Evolutionary conservation across 768 basidiomycete species (phyloP).

Genomic region (Rhizopogon vulgaris): DNA sequence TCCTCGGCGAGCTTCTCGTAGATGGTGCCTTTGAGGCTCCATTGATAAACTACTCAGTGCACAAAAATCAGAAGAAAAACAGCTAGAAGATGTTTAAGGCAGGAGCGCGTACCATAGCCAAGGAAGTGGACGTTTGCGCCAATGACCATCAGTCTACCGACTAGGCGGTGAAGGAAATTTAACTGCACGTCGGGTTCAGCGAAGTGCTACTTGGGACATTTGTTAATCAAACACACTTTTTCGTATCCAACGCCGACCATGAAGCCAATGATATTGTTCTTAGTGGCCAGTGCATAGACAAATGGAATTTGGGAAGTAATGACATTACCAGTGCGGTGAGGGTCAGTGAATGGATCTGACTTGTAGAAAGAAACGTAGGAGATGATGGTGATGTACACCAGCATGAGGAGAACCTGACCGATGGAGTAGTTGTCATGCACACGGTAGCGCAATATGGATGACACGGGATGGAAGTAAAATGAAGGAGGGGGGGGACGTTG

Average conservation of each 20-base stretch:
- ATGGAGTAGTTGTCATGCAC: slow-evolving; percentile 30
- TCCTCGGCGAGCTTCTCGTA: slow-evolving; percentile 4
- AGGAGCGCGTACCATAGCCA: slow-evolving; percentile 30
- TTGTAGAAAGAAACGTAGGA: slow-evolving; percentile 30
- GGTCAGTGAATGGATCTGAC: slow-evolving; percentile 29
- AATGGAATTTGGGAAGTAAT: slow-evolving; percentile 41
- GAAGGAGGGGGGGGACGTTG: slow-evolving; percentile 14
- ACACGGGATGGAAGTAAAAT: slow-evolving; percentile 26
- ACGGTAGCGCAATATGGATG: slow-evolving; percentile 25
- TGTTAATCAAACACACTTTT: slow-evolving; percentile 26
- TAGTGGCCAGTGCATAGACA: slow-evolving; percentile 39
- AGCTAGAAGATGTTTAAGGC: background rate
- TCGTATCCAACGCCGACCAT: slow-evolving; percentile 41
- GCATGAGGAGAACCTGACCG: slow-evolving; percentile 31
- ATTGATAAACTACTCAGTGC: slow-evolving; percentile 18
- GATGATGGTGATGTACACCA: slow-evolving; percentile 29
- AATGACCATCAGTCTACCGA: slow-evolving; percentile 36
- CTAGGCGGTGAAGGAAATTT: slow-evolving; percentile 52
- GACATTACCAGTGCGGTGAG: slow-evolving; percentile 28
- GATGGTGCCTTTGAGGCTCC: slow-evolving; percentile 20
- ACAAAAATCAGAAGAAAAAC: background rate
- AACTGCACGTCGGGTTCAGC: slow-evolving; percentile 24
- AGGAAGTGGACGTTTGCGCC: slow-evolving; percentile 36
- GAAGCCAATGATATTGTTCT: slow-evolving; percentile 40
- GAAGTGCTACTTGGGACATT: background rate